A percentile compares a stretch with the other conserved stretches of the same genome.
These are phyloP conservation scores for Aspergillus japonicus DNA, from an alignment of 2,329 filamentous ascomycete genomes.

Conservation along the genomic window DNA sequence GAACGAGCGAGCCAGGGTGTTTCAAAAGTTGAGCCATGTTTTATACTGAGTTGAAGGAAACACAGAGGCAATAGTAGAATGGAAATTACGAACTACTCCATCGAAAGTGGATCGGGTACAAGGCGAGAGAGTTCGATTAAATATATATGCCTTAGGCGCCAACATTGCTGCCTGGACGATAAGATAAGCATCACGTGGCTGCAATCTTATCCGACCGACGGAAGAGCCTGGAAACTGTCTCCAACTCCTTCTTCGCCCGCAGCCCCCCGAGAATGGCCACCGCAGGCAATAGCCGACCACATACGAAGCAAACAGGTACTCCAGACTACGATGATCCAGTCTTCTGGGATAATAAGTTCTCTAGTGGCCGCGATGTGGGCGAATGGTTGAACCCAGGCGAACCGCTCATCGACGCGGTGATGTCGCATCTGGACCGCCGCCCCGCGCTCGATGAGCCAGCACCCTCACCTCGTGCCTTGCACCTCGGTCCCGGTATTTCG, in stretches of 20 bases:
- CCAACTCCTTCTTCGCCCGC: background rate
- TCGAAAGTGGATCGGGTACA: no score
- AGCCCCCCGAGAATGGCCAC: slow-evolving; percentile 19
- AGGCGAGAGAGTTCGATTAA: no score
- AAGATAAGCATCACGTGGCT: slow-evolving; percentile 1
- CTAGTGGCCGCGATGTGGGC: slow-evolving; percentile 37
- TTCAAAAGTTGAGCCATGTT: no score
- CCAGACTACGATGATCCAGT: slow-evolving; percentile 35
- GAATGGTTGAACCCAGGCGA: slow-evolving; percentile 41
- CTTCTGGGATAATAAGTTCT: slow-evolving; percentile 37
- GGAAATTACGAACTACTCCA: no score
- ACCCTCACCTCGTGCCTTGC: slow-evolving; percentile 30
- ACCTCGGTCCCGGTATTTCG: slow-evolving; percentile 37
- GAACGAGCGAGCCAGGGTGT: no score
- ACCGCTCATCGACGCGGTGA: slow-evolving; percentile 26
- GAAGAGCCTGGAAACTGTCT: background rate
- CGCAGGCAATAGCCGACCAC: slow-evolving; percentile 12
- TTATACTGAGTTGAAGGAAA: no score
- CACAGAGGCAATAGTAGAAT: no score
- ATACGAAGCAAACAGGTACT: slow-evolving; percentile 25
- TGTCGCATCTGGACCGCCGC: slow-evolving; percentile 26
- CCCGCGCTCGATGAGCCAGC: background rate
- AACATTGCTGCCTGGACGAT: background rate
- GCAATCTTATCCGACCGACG: background rate
- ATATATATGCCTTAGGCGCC: no score